Conservation (phyloP, 2,329 filamentous ascomycete genomes). For the Cryphonectria parasitica region DNA sequence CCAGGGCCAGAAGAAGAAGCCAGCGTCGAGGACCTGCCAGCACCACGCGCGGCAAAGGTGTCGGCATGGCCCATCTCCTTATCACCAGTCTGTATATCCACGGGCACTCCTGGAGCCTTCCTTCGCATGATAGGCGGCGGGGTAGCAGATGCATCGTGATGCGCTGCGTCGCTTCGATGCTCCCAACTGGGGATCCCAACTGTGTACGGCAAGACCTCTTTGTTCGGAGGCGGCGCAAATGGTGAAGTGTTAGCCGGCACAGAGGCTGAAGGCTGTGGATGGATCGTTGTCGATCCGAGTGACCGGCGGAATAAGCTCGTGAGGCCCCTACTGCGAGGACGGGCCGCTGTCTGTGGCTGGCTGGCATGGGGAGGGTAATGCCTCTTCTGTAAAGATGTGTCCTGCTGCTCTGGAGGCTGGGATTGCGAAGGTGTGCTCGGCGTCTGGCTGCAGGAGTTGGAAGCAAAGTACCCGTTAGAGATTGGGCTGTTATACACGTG, state of each 20-base stretch:
- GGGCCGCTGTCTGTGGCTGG: conserved; percentile 34
- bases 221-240: conserved; percentile 18
- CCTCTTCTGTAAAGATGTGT: conserved; percentile 36
- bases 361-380: conserved; percentile 31
- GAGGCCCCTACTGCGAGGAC: conserved; percentile 23
- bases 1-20: conserved; percentile 16
- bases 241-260: conserved; percentile 21
- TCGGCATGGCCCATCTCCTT: neutral
- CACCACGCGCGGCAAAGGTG: neutral
- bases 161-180: conserved; percentile 8
- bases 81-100: neutral
- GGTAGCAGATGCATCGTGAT: conserved; percentile 25
- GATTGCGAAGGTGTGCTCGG: conserved; percentile 30
- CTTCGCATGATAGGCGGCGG: conserved; percentile 29
- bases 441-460: conserved; percentile 9
- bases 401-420: conserved; percentile 39
- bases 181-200: conserved; percentile 26
- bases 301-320: conserved; percentile 29
- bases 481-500: conserved; percentile 9
- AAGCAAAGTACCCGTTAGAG: conserved; percentile 6
- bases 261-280: conserved; percentile 21
- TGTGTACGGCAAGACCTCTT: neutral
- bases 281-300: conserved; percentile 17
- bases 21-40: conserved; percentile 2
- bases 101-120: neutral